phyloP scores from a whole-genome alignment of 2,329 filamentous ascomycete species.

The Botrytis fragariae region DNA sequence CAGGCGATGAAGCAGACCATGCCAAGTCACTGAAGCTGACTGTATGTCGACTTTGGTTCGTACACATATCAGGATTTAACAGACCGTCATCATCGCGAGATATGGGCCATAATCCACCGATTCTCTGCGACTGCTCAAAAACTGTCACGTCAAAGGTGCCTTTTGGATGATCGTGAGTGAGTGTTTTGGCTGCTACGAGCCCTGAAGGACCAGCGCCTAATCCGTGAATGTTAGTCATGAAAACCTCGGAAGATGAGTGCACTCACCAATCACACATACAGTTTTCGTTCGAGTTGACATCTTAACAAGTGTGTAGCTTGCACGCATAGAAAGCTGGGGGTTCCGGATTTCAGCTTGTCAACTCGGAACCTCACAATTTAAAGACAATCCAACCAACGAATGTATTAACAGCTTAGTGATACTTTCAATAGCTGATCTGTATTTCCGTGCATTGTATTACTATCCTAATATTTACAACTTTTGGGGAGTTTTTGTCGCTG shows the following conservation, averaged over 20 bases:
- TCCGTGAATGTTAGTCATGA: not conserved
- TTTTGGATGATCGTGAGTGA: constrained; percentile 57
- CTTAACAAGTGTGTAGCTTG: not conserved
- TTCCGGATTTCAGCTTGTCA: not conserved
- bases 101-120: constrained; percentile 76
- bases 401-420: not conserved
- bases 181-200: constrained; percentile 68
- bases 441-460: not conserved
- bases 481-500: not conserved
- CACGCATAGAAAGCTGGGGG: constrained; percentile 6
- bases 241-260: not conserved
- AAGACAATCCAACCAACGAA: not conserved
- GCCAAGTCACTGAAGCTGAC: constrained; percentile 70
- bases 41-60: constrained; percentile 75
- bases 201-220: constrained; percentile 67
- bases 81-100: constrained; percentile 47
- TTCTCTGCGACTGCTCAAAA: constrained; percentile 61
- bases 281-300: constrained; percentile 25
- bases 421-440: not conserved
- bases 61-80: constrained; percentile 65
- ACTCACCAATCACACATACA: constrained; percentile 35
- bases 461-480: not conserved
- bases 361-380: not conserved
- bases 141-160: constrained; percentile 65
- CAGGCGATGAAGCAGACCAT: constrained; percentile 60